Base-by-base conservation (phyloP, 108 stramenopile genomes). In the Cyclostephanos invisitatus region DNA sequence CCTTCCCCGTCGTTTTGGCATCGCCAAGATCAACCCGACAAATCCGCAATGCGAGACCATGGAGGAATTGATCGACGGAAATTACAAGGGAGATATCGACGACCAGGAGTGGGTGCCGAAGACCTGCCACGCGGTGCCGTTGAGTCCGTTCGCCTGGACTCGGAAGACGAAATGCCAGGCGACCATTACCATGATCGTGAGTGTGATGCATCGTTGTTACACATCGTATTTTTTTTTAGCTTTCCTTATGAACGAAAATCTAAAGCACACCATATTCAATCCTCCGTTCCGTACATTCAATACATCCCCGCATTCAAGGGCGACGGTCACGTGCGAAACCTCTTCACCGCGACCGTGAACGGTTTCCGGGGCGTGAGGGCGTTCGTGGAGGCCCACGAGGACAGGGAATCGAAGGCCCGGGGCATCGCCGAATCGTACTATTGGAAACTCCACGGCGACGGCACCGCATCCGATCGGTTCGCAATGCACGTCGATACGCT, bases 291-390 rank as follows among this genome's bases (percentile, higher is more conserved):
- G n/a, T n/a, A n/a, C n/a, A n/a, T n/a, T n/a, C n/a, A n/a, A n/a
- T n/a, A n/a, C n/a, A n/a, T n/a, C n/a, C n/a, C n/a, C n/a, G n/a
- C n/a, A n/a, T n/a, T n/a, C n/a, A 32, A 59, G 35, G 77, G 77
- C 0, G 77, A 78, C 49, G 66, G 64, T 29, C 77, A 72, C 51
- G 58, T 78, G 18, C 46, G 77, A 44, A 78, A 78, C 55, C 58
- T 78, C 8, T 78, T 72, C 49, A 78, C 68, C 18, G 77, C 77
- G 24, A 72, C 77, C 7, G 66, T 78, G 17, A 56, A 70, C 67
- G 77, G 77, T 15, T 32, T 78, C 25, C 64, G 77, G 20, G 77
- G 70, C 29, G 24, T 61, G 0, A n/a, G 40, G 29, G 49, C 36
- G 15, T 78, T 78, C 32, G 65, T 60, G 17, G 77, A 78, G 55